These are phyloP conservation scores for Aspergillus fructus DNA, from an alignment of 2,329 filamentous ascomycete species.

Conservation along the genomic window DNA sequence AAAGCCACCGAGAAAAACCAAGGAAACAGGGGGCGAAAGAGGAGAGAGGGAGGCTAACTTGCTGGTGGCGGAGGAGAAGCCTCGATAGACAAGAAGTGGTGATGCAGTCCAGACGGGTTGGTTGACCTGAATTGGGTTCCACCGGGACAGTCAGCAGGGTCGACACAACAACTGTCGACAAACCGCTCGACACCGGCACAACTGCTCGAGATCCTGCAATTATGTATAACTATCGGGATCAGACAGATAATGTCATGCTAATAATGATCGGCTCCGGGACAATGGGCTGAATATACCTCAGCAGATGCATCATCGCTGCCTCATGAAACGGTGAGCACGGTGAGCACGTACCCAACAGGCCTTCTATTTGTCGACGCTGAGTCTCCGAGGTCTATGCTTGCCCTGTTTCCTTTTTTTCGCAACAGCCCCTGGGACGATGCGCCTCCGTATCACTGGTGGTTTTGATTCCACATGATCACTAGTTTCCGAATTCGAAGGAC, in stretches of 20 bases:
- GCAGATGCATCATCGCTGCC: background rate
- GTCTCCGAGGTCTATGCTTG: background rate
- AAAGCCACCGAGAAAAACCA: background rate
- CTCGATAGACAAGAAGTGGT: conserved; percentile 5
- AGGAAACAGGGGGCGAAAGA: background rate
- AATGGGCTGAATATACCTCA: background rate
- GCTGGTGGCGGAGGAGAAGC: conserved; percentile 8
- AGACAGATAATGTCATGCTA: background rate
- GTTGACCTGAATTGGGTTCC: background rate
- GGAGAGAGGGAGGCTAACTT: background rate
- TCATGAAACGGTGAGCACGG: background rate
- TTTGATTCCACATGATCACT: background rate
- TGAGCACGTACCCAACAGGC: background rate
- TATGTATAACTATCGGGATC: background rate
- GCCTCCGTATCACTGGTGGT: background rate
- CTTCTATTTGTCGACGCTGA: background rate
- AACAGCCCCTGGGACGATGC: background rate
- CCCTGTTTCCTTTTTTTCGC: background rate
- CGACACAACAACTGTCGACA: background rate
- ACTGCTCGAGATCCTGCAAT: background rate
- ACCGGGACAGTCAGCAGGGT: conserved; percentile 11
- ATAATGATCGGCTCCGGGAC: background rate
- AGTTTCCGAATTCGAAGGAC: conserved; percentile 5
- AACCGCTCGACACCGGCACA: background rate
- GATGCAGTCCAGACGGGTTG: conserved; percentile 1